Evolutionary conservation across 148 eudicot species (phyloP).

Genomic region (Polygonum aviculare): DNA sequence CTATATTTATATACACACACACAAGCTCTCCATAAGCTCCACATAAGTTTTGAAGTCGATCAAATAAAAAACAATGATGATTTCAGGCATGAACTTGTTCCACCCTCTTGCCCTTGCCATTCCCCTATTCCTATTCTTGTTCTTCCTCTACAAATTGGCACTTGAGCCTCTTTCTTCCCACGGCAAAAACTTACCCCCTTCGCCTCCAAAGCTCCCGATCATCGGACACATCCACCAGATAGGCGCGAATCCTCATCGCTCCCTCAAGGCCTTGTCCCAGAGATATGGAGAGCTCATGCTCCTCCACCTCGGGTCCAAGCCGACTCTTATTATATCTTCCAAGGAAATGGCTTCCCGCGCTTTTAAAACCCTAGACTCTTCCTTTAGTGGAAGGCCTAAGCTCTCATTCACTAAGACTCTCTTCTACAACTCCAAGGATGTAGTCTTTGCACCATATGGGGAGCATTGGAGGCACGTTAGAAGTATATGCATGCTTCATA

Average conservation of each 20-base stretch:
- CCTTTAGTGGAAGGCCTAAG: background rate
- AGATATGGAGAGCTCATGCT: conserved; percentile 14
- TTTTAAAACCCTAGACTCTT: background rate
- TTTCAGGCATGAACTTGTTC: background rate
- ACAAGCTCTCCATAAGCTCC: too few species aligned
- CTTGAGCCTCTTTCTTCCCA: background rate
- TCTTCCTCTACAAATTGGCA: background rate
- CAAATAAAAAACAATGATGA: background rate
- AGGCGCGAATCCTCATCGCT: background rate
- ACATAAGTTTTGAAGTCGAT: too few species aligned
- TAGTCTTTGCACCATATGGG: background rate
- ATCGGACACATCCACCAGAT: conserved; percentile 2
- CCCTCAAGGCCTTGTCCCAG: background rate
- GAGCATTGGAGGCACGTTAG: background rate
- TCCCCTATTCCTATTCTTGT: background rate
- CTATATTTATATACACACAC: too few species aligned
- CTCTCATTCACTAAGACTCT: background rate
- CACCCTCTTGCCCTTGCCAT: background rate
- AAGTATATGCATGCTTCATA: background rate
- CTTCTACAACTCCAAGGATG: background rate
- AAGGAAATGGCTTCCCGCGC: background rate
- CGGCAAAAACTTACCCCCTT: background rate
- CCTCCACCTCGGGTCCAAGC: conserved; percentile 10
- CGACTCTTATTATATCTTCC: background rate
- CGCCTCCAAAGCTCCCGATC: conserved; percentile 9